Evolutionary conservation across 345 rosid species (phyloP).

Genomic region (Arabis alpina): DNA sequence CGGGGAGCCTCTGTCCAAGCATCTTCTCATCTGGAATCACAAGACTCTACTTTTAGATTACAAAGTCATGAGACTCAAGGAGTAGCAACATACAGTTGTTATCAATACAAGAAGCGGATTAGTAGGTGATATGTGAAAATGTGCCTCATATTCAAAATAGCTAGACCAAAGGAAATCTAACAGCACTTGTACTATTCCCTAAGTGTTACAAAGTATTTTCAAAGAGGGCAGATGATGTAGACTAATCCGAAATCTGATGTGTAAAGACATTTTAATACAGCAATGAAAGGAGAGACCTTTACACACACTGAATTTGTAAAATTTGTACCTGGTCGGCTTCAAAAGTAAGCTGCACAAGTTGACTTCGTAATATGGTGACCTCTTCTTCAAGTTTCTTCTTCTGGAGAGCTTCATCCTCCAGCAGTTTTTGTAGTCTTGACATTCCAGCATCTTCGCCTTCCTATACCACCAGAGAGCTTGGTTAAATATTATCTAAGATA

Average conservation of each 20-base stretch:
- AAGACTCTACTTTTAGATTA: slow-evolving; percentile 18
- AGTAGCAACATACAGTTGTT: slow-evolving; percentile 23
- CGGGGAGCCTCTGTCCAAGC: slow-evolving; percentile 59
- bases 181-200: not conserved
- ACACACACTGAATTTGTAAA: slow-evolving; percentile 8
- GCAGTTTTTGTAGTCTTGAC: slow-evolving; percentile 64
- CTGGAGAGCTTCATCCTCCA: slow-evolving; percentile 80
- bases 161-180: slow-evolving; percentile 2
- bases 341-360: slow-evolving; percentile 79
- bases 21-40: slow-evolving; percentile 64
- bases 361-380: slow-evolving; percentile 70
- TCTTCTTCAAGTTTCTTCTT: slow-evolving; percentile 89
- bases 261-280: slow-evolving; percentile 16
- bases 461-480: slow-evolving; percentile 50
- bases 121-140: not conserved
- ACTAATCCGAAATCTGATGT: slow-evolving; percentile 20
- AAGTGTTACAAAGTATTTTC: slow-evolving; percentile 1
- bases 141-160: slow-evolving; percentile 20
- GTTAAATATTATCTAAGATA: slow-evolving; percentile 27
- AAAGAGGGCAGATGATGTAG: slow-evolving; percentile 16
- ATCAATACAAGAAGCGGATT: slow-evolving; percentile 18
- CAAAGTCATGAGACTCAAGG: slow-evolving; percentile 12
- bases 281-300: not conserved
- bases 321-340: slow-evolving; percentile 90
- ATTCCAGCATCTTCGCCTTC: slow-evolving; percentile 70